phyloP scores from a whole-genome alignment of 2,329 filamentous ascomycete species.

The Alternaria triticimaculans region DNA sequence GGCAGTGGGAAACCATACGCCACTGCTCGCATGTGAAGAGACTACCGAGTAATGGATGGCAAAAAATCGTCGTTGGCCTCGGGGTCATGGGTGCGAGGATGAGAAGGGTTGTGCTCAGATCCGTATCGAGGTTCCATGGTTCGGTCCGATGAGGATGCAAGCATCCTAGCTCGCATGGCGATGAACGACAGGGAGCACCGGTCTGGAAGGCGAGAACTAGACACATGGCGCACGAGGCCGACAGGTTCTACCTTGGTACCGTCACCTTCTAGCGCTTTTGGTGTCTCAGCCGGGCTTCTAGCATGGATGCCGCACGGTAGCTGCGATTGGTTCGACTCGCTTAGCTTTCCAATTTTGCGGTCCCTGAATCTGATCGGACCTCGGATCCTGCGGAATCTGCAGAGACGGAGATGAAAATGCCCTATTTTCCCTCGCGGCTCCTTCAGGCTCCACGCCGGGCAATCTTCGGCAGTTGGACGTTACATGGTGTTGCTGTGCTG shows the following conservation, averaged over 20 bases:
- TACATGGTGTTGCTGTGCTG: not conserved
- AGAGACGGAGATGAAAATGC: constrained; percentile 15
- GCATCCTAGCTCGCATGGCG: constrained; percentile 3
- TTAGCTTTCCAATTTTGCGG: not conserved
- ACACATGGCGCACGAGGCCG: not conserved
- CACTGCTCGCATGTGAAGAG: not conserved
- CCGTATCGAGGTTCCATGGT: not conserved
- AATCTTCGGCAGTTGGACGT: constrained; percentile 10
- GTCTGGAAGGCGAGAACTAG: not conserved
- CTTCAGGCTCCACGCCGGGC: constrained; percentile 10
- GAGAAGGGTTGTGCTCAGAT: not conserved
- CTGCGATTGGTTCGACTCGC: constrained; percentile 5
- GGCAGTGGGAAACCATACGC: not conserved
- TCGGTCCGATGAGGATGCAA: not conserved
- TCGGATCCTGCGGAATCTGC: not conserved
- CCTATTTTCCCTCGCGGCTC: not conserved
- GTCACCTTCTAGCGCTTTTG: not conserved
- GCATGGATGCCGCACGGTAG: not conserved
- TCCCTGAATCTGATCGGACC: constrained; percentile 5
- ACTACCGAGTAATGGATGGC: not conserved
- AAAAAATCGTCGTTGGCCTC: not conserved
- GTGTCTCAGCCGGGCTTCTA: not conserved
- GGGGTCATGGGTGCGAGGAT: not conserved
- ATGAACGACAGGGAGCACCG: constrained; percentile 4
- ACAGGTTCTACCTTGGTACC: constrained; percentile 1